phyloP scores from a whole-genome alignment of 345 rosid species.

The Bretschneidera sinensis region DNA sequence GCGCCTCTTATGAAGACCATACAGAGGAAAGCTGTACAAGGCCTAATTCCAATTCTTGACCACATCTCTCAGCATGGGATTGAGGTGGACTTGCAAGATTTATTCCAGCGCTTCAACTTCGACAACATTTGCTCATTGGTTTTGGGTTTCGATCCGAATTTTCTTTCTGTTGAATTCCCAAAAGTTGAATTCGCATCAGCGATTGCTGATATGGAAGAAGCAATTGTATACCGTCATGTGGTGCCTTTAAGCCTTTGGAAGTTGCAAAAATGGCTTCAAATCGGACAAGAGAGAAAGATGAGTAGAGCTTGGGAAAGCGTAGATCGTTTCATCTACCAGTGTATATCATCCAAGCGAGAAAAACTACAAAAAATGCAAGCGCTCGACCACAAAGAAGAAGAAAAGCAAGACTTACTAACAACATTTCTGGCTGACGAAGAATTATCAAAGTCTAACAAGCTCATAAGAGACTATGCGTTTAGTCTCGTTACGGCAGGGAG shows the following conservation, averaged over 20 bases:
- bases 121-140: slow-evolving; percentile 6
- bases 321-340: slow-evolving; percentile 13
- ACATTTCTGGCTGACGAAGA: slow-evolving; percentile 14
- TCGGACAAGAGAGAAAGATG: slow-evolving; percentile 24
- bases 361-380: no score
- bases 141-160: slow-evolving; percentile 18
- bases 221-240: slow-evolving; percentile 8
- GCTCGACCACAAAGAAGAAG: no score
- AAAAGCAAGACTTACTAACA: slow-evolving; percentile 22
- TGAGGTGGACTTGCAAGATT: slow-evolving; percentile 23
- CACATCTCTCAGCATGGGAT: neutral
- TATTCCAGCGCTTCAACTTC: slow-evolving; percentile 17
- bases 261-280: slow-evolving; percentile 16
- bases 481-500: slow-evolving; percentile 26
- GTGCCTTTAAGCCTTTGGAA: slow-evolving; percentile 16
- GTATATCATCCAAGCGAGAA: slow-evolving; percentile 13
- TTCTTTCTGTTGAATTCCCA: slow-evolving; percentile 16
- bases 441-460: slow-evolving; percentile 7
- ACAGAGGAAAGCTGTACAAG: slow-evolving; percentile 2
- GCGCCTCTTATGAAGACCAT: neutral
- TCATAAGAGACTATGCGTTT: slow-evolving; percentile 23
- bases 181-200: slow-evolving; percentile 8
- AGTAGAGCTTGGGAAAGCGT: slow-evolving; percentile 6
- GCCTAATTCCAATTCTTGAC: slow-evolving; percentile 11
- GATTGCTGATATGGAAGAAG: slow-evolving; percentile 16